Evolutionary conservation across 2,329 filamentous ascomycete genomes (phyloP), one percentile per base, ranked within the genome.

Genomic region (Colletotrichum orbiculare): DNA sequence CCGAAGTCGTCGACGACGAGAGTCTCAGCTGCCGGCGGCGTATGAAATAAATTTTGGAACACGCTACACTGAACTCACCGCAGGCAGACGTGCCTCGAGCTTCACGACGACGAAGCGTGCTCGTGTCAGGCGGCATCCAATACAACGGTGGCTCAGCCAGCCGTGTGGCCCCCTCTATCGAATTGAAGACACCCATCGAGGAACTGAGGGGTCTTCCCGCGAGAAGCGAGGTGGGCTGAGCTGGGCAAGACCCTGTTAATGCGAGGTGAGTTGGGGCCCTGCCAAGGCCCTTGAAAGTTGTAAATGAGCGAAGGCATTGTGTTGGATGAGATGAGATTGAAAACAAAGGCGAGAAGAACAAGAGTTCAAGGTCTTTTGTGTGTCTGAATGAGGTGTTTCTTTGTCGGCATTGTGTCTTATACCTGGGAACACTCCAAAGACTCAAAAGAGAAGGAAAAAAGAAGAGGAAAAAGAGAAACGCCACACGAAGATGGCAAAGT

Each of bases 251-350:
- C 46, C 33, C 25, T 50, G 25, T 25, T 25, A 57, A 41, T 41
- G 45, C 43, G 55, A 46, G 57, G 52, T 66, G 63, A 38, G 42
- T 33, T 34, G 42, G 25, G 43, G 48, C 48, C 59, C 10, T 39
- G 58, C 63, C 63, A 53, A 66, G 53, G 42, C 53, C 35, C 52
- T 65, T 57, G 38, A 38, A 38, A 48, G 25, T 25, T 25, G 25
- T 25, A 5, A 25, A 25, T 4, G 25, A 25, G 25, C 25, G 4
- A 25, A 25, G 25, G 25, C 25, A 25, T 25, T 25, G 25, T 25
- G 25, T 25, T 25, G 25, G 25, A 25, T 25, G 25, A 25, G 25
- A 25, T 25, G 25, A 25, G 25, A 25, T 4, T 25, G 25, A 25
- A 25, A 25, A 4, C 25, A 25, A 25, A 25, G 25, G 25, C 25